A percentile compares a stretch with the other conserved stretches of the same genome.
Conservation (phyloP, 2,329 filamentous ascomycete genomes). For the Paecilomyces variotii region DNA sequence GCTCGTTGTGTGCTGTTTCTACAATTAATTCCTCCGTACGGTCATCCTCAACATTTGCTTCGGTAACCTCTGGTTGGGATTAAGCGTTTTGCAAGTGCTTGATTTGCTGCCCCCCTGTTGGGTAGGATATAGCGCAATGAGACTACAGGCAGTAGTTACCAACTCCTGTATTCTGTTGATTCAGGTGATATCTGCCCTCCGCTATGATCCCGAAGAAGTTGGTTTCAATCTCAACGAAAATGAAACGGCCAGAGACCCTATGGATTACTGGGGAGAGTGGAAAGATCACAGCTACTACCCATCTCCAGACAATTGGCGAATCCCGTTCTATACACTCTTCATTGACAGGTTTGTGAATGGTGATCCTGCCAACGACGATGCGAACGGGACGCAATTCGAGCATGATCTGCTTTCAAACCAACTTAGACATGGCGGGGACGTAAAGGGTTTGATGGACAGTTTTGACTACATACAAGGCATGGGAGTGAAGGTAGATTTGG, state of each 20-base stretch:
- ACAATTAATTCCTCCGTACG: neutral
- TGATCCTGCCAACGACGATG: conserved; percentile 51
- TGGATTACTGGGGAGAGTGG: conserved; percentile 49
- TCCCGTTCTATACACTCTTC: conserved; percentile 55
- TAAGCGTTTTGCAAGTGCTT: neutral
- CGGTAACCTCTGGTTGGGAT: neutral
- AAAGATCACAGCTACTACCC: conserved; percentile 38
- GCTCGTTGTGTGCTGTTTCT: neutral
- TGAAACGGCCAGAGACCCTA: conserved; percentile 41
- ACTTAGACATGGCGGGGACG: conserved; percentile 50
- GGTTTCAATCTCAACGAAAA: conserved; percentile 53
- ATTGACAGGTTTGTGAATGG: conserved; percentile 54
- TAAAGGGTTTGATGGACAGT: conserved; percentile 45
- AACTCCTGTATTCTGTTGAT: neutral
- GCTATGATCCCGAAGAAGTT: conserved; percentile 39
- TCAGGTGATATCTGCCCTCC: conserved; percentile 2
- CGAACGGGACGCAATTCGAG: conserved; percentile 51
- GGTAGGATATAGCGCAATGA: conserved; percentile 14
- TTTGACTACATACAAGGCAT: conserved; percentile 54
- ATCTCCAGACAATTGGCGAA: conserved; percentile 51
- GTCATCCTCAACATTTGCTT: neutral
- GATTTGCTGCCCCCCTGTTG: neutral
- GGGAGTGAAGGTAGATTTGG: conserved; percentile 43
- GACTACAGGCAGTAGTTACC: neutral
- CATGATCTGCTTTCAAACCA: conserved; percentile 50